Conservation (phyloP, 257 asterid species). For the Thymus quinquecostatus region DNA sequence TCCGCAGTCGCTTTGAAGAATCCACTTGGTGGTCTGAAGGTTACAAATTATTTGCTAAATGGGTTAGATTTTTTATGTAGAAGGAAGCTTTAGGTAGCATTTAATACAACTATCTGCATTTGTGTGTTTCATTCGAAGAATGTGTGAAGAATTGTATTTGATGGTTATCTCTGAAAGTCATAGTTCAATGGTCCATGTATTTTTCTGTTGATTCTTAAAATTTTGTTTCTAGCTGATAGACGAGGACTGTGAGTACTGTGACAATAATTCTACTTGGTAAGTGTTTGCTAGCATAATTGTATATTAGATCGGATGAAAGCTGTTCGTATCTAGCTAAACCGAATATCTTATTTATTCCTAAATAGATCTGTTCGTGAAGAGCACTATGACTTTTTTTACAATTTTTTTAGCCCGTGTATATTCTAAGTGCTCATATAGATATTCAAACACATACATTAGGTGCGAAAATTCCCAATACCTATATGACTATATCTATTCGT, state of each 20-base stretch:
- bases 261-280: neutral
- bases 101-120: neutral
- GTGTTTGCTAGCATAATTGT: neutral
- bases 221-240: neutral
- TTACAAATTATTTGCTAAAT: slow-evolving; percentile 15
- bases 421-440: neutral
- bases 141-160: slow-evolving; percentile 1
- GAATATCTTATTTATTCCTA: neutral
- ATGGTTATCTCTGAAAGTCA: slow-evolving; percentile 9
- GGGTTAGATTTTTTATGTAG: neutral
- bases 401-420: neutral
- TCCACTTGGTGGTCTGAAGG: slow-evolving; percentile 21
- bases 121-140: neutral
- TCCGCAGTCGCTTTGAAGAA: neutral
- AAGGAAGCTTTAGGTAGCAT: neutral
- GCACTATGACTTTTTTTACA: neutral
- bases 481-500: neutral
- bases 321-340: neutral
- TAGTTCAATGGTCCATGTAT: neutral
- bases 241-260: neutral
- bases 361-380: neutral
- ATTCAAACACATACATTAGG: neutral
- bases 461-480: neutral
- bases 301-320: neutral
- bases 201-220: slow-evolving; percentile 2